Evolutionary conservation across 306 rosid genomes (phyloP), one percentile per base, ranked within the genome.

Genomic region (Prunus dulcis): DNA sequence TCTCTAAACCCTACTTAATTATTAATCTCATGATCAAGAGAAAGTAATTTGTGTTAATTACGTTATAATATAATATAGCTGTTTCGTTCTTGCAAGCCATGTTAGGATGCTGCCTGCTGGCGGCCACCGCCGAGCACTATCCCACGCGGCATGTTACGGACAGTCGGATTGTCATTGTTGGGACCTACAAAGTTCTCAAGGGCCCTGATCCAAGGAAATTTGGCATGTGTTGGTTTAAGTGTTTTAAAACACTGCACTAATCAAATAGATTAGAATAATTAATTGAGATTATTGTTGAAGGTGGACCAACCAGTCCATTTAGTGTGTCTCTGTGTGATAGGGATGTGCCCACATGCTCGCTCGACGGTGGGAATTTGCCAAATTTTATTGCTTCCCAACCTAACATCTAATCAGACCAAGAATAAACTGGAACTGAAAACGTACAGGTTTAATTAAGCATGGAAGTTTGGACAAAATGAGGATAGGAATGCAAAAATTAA

Each of bases 301-400:
- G 84, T 76, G 84, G 87, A 64, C 82, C 87, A 73, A 53, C 63
- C n/a, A 72, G 76, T 69, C 50, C 76, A 76, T 71, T 65, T 74
- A 43, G 61, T 47, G 18, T 30, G 67, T n/a, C 3, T 28, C 10
- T 51, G 81, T 66, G 62, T 22, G 86, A 76, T 76, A 15, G 78
- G 58, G 71, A 85, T 75, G 73, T 52, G 72, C 18, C 82, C 78
- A 82, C 76, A 57, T 73, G 76, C 50, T 60, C 64, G 76, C 50
- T 60, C 64, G 30, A 68, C 60, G 75, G 82, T 82, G 84, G 71
- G 66, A 79, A 77, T 71, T 76, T 28, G 80, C 86, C 82, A 79
- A 79, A 69, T 34, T 45, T 41, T 18, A 1, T 64, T n/a, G 52
- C 43, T 38, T 38, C 43, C 25, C 53, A 18, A 58, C 71, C 56